A percentile compares a stretch with the other conserved stretches of the same genome.
Evolutionary conservation across 371 early-diverging fungal genomes (phyloP).

Genomic region (Basidiobolus meristosporus): DNA sequence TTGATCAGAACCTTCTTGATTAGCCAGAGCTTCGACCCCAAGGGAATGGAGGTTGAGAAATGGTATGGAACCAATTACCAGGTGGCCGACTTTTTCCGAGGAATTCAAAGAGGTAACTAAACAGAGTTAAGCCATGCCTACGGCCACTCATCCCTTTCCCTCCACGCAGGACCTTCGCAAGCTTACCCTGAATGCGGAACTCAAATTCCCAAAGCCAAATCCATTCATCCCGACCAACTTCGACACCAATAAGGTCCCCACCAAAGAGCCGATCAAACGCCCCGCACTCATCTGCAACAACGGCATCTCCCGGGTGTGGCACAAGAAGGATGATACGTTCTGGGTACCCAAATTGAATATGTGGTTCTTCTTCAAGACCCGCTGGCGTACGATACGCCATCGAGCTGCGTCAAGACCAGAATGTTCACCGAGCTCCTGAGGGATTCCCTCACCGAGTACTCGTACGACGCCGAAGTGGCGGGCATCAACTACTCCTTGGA

Average conservation of each 20-base stretch:
- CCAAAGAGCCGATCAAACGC: slow-evolving; percentile 12
- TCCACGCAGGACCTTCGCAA: too few species aligned
- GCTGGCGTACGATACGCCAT: slow-evolving; percentile 34
- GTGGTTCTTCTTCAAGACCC: too few species aligned
- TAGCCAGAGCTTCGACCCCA: not conserved
- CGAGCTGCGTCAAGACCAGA: slow-evolving; percentile 22
- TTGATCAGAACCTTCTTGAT: not conserved
- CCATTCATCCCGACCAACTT: slow-evolving; percentile 65
- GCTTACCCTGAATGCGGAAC: slow-evolving; percentile 19
- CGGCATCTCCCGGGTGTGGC: slow-evolving; percentile 58
- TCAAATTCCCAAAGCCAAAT: slow-evolving; percentile 58
- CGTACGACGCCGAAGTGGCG: slow-evolving; percentile 77
- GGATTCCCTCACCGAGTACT: slow-evolving; percentile 62
- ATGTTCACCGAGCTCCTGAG: slow-evolving; percentile 58
- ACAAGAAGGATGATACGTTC: slow-evolving; percentile 85
- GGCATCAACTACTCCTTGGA: slow-evolving; percentile 58
- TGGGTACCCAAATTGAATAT: slow-evolving; percentile 68
- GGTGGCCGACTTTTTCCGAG: too few species aligned
- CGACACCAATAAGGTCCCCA: slow-evolving; percentile 33
- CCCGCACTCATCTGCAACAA: slow-evolving; percentile 41
- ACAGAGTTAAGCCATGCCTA: too few species aligned
- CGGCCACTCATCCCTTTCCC: too few species aligned
- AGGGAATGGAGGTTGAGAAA: slow-evolving; percentile 20
- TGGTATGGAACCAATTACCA: slow-evolving; percentile 78
- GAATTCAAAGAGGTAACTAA: too few species aligned